Evolutionary conservation across 2,329 filamentous ascomycete species (phyloP), one percentile per base, ranked within the genome.

Genomic region (Clonostachys byssicola): DNA sequence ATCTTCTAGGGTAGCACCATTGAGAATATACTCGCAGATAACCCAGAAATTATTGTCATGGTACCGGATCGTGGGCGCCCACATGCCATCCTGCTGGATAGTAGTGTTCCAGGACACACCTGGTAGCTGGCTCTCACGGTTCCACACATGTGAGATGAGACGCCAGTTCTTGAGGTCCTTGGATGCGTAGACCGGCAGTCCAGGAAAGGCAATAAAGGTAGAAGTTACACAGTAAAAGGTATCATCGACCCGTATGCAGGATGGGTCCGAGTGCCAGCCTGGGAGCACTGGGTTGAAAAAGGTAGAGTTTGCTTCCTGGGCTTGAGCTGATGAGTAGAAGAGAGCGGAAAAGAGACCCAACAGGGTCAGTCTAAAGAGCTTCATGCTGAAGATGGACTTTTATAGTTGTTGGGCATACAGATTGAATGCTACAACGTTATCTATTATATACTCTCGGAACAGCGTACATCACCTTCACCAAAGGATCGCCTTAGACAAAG

Each of bases 161-260:
- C 69, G 72, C 74, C 75, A 81, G 47, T 71, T 67, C 14, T 63
- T 52, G 16, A 81, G 56, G 54, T 80, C 75, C 47, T 65, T 69
- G 42, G 70, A 75, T 6, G 74, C 73, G 55, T 79, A 71, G 34
- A 80, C 68, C 1, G 77, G 75, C 4, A 79, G 60, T 2, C 75
- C 76, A 0, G 76, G 76, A 51, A 78, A 79, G 6, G 65, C 60
- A 36, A 73, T 69, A 52, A 79, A 81, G 8, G 70, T 77, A 0
- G 75, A 78, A 0, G 72, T 73, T 3, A 67, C 71, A 52, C 73
- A 77, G 57, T 74, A 78, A 55, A 77, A 77, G 8, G 68, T 76
- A 30, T 68, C 63, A 45, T 72, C 53, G 12, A 75, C 60, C 44
- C 67, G 66, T 34, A 68, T 58, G 44, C 71, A 73, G 23, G 64